phyloP scores from a whole-genome alignment of 257 asterid species.

The Salvia miltiorrhiza region DNA sequence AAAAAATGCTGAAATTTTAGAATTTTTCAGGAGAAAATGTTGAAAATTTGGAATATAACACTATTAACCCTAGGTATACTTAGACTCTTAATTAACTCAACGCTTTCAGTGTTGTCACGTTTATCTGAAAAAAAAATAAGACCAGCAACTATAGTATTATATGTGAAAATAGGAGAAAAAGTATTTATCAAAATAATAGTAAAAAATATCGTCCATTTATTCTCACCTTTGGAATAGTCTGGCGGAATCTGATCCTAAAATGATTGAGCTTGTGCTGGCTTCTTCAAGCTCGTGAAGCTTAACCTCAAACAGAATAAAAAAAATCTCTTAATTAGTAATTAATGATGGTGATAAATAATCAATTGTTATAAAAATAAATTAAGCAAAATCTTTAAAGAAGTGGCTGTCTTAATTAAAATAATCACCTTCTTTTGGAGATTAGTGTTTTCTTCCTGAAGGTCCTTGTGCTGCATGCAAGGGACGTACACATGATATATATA shows the following conservation, averaged over 20 bases:
- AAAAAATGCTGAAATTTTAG: no score
- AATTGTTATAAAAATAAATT: neutral
- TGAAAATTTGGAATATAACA: no score
- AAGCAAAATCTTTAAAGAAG: neutral
- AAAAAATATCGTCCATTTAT: neutral
- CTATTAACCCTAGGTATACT: no score
- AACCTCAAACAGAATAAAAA: neutral
- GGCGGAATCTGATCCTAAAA: conserved; percentile 21
- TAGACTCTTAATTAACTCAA: no score
- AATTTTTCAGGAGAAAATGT: no score
- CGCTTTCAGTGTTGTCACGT: no score
- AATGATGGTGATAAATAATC: neutral
- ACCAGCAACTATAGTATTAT: no score
- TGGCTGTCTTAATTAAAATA: neutral
- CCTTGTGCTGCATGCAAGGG: conserved; percentile 40
- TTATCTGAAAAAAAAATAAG: no score
- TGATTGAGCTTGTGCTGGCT: conserved; percentile 28
- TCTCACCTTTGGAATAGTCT: conserved; percentile 19
- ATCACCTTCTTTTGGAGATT: conserved; percentile 54
- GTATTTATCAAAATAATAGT: neutral
- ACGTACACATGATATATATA: neutral
- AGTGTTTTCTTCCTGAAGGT: conserved; percentile 52
- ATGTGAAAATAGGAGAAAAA: no score
- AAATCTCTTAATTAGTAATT: neutral
- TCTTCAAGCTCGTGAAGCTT: conserved; percentile 38